These are phyloP conservation scores for Wickerhamiella musiphila DNA, from an alignment of 805 yeast species.

Conservation along the genomic window DNA sequence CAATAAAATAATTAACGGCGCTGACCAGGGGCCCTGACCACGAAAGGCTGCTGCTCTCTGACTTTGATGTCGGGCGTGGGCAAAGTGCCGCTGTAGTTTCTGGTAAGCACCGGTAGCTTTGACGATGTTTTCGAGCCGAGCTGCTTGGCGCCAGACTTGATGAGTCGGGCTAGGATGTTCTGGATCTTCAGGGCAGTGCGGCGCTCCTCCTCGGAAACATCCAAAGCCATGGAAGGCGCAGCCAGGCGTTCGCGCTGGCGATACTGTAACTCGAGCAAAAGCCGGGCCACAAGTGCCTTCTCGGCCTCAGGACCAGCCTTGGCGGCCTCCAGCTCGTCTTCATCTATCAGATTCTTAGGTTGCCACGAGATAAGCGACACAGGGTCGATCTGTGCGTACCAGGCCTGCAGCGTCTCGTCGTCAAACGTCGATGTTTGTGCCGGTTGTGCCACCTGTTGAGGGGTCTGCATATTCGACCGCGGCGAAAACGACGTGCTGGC, in stretches of 20 bases:
- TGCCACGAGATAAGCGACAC: constrained; percentile 31
- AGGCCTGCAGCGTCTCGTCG: background rate
- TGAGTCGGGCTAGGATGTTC: constrained; percentile 28
- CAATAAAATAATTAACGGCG: too few relatives aligned
- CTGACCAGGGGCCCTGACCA: too few relatives aligned
- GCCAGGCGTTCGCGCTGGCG: constrained; percentile 32
- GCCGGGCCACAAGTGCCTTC: constrained; percentile 24
- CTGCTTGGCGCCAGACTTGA: constrained; percentile 18
- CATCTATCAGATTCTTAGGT: constrained; percentile 30
- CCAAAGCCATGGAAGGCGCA: constrained; percentile 12
- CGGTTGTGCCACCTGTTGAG: too few relatives aligned
- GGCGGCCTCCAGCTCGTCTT: constrained; percentile 35
- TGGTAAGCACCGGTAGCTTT: constrained; percentile 48
- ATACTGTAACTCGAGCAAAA: constrained; percentile 32
- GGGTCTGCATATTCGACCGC: too few relatives aligned
- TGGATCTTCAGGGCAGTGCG: constrained; percentile 20
- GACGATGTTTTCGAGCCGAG: constrained; percentile 13
- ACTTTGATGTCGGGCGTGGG: constrained; percentile 27
- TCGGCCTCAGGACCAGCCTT: constrained; percentile 26
- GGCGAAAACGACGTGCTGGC: too few relatives aligned
- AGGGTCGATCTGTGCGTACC: constrained; percentile 9
- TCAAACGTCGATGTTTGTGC: background rate
- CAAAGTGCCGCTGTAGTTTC: constrained; percentile 60
- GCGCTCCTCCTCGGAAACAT: constrained; percentile 19
- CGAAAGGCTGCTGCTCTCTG: background rate